A percentile compares a stretch with the other conserved stretches of the same genome.
Conservation (phyloP, 331 rosid genomes). For the Saraca asoca region DNA sequence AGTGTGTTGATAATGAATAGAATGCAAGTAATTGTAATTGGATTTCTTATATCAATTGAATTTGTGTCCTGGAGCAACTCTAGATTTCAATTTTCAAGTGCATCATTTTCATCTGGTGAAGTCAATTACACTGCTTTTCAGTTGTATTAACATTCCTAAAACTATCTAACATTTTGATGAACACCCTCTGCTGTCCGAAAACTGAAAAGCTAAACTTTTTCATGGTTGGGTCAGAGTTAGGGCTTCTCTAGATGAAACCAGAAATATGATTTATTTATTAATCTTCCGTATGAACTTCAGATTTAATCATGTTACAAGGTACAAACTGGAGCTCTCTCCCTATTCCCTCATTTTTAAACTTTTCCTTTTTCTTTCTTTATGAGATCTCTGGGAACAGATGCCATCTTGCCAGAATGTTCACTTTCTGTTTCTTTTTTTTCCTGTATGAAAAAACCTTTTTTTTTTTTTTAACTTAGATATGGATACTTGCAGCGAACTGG, state of each 20-base stretch:
- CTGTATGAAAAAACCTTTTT: too few relatives aligned
- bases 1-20: too few relatives aligned
- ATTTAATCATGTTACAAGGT: not conserved
- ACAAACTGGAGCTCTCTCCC: slow-evolving; percentile 19
- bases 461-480: slow-evolving; percentile 78
- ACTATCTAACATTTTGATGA: slow-evolving; percentile 17
- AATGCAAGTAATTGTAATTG: too few relatives aligned
- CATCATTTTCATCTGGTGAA: too few relatives aligned
- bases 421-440: slow-evolving; percentile 61
- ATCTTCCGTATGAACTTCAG: slow-evolving; percentile 16
- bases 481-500: slow-evolving; percentile 96
- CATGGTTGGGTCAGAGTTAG: not conserved
- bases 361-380: slow-evolving; percentile 14
- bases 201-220: slow-evolving; percentile 8
- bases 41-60: too few relatives aligned
- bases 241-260: not conserved
- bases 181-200: slow-evolving; percentile 1
- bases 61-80: too few relatives aligned
- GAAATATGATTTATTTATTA: not conserved
- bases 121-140: not conserved
- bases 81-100: too few relatives aligned
- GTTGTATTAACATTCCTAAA: slow-evolving; percentile 11
- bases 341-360: slow-evolving; percentile 12
- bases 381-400: slow-evolving; percentile 42
- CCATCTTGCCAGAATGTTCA: slow-evolving; percentile 41